phyloP scores from a whole-genome alignment of 1,284 basidiomycete species.

The Papiliotrema flavescens region DNA sequence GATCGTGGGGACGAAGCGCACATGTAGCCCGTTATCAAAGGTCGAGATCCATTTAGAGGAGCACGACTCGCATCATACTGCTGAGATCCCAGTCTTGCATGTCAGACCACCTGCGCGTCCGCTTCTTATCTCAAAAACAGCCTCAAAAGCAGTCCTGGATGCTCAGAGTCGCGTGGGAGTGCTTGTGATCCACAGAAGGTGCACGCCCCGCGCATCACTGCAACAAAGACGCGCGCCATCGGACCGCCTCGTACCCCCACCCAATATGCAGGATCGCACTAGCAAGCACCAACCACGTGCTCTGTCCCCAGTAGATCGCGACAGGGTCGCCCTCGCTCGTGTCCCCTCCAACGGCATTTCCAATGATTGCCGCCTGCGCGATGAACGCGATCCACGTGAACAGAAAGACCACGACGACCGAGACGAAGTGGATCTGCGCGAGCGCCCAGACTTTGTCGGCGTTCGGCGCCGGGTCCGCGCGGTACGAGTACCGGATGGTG shows the following conservation, averaged over 20 bases:
- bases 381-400: slow-evolving; percentile 39
- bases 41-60: no score
- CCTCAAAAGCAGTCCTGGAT: no score
- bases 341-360: slow-evolving; percentile 16
- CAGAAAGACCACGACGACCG: slow-evolving; percentile 27
- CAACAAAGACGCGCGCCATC: slow-evolving; percentile 28
- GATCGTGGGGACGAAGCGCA: no score
- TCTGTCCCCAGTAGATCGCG: slow-evolving; percentile 34
- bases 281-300: slow-evolving; percentile 31
- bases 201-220: neutral
- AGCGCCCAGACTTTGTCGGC: slow-evolving; percentile 32
- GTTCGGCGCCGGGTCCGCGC: slow-evolving; percentile 24
- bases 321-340: slow-evolving; percentile 8
- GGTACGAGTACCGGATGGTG: slow-evolving; percentile 33
- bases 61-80: no score
- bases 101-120: no score
- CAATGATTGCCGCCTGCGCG: slow-evolving; percentile 33
- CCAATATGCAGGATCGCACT: slow-evolving; percentile 33
- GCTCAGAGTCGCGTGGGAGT: no score
- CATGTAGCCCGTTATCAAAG: no score
- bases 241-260: slow-evolving; percentile 38
- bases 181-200: no score
- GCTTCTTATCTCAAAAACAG: no score
- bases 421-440: slow-evolving; percentile 30
- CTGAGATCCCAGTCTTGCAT: no score